Conservation (phyloP, 306 rosid species). For the Begonia peltatifolia region DNA sequence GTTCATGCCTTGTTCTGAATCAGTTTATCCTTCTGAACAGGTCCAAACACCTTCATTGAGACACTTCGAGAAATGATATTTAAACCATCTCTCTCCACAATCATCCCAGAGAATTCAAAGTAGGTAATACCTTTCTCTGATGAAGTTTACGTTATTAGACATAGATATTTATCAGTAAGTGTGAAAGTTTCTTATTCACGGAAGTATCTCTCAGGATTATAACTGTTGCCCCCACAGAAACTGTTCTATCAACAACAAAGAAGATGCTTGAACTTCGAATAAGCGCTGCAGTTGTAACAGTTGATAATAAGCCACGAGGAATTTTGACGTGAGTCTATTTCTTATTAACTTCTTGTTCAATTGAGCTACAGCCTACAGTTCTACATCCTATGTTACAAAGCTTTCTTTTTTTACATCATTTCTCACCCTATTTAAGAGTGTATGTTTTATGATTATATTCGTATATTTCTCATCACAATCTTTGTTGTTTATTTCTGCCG, state of each 20-base stretch:
- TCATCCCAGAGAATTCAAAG: constrained; percentile 88
- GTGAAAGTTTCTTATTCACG: constrained; percentile 9
- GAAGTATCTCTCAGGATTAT: constrained; percentile 41
- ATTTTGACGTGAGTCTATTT: constrained; percentile 66
- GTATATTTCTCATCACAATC: background rate
- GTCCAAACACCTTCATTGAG: constrained; percentile 68
- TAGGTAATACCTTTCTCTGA: constrained; percentile 55
- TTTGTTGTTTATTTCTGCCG: constrained; percentile 1
- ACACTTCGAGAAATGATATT: constrained; percentile 78
- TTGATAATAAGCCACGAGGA: constrained; percentile 69
- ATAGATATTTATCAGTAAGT: too few relatives aligned
- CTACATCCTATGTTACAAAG: too few relatives aligned
- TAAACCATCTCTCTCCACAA: constrained; percentile 82
- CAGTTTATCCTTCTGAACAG: constrained; percentile 17
- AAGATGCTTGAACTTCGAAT: constrained; percentile 65
- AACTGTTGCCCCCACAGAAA: constrained; percentile 54
- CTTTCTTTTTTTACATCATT: too few relatives aligned
- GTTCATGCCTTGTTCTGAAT: too few relatives aligned
- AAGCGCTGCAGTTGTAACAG: constrained; percentile 62
- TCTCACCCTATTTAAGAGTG: too few relatives aligned
- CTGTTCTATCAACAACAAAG: constrained; percentile 55
- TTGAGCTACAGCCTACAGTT: background rate
- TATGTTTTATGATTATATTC: too few relatives aligned
- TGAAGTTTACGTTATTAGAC: background rate
- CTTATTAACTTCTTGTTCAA: background rate